phyloP scores from a whole-genome alignment of 176 grass and related monocot species.

The Olyra latifolia region DNA sequence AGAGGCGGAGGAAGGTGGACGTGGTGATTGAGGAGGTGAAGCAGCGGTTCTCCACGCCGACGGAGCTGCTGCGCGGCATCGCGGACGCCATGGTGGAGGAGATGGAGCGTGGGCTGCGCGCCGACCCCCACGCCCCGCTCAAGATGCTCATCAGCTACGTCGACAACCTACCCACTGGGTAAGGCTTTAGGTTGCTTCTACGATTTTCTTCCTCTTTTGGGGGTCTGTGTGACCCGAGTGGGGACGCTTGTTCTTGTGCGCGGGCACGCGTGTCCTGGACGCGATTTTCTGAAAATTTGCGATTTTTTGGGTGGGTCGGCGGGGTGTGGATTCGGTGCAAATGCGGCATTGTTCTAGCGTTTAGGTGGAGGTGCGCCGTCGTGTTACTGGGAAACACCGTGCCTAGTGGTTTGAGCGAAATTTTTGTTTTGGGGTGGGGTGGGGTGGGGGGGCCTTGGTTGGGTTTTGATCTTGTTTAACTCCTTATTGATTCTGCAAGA shows the following conservation, averaged over 20 bases:
- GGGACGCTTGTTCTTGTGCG: neutral
- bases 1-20: conserved; percentile 30
- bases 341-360: conserved; percentile 21
- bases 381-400: neutral
- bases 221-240: neutral
- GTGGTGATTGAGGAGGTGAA: conserved; percentile 67
- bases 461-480: neutral
- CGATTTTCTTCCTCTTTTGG: neutral
- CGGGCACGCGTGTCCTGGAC: neutral
- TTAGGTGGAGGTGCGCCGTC: conserved; percentile 13
- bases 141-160: conserved; percentile 97
- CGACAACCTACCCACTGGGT: conserved; percentile 92
- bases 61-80: conserved; percentile 69
- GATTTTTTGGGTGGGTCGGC: neutral
- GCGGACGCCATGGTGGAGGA: conserved; percentile 89
- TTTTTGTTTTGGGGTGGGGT: too few relatives aligned
- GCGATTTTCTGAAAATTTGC: neutral
- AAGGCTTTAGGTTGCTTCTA: conserved; percentile 25
- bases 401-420: neutral
- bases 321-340: conserved; percentile 8
- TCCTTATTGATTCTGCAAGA: conserved; percentile 21
- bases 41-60: conserved; percentile 61
- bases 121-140: conserved; percentile 51
- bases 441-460: too few relatives aligned
- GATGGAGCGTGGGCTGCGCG: conserved; percentile 78